These are phyloP conservation scores for Casaregolazyma suthepensis DNA, from an alignment of 1,139 yeast genomes.

Conservation along the genomic window DNA sequence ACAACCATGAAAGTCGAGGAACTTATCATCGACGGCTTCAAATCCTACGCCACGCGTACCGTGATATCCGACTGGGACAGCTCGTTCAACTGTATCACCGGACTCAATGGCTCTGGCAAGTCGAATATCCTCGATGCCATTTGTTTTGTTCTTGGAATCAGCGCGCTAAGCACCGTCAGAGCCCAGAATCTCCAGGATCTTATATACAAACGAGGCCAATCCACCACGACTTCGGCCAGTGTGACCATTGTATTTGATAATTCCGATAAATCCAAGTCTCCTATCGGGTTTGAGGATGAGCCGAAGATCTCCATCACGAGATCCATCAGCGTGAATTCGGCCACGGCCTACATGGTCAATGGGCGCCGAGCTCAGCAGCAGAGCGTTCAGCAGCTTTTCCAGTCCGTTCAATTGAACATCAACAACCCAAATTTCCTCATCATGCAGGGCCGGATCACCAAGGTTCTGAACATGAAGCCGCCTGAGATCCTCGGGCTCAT, in stretches of 20 bases:
- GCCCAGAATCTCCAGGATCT: constrained; percentile 91
- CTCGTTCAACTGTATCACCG: constrained; percentile 96
- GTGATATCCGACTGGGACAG: constrained; percentile 95
- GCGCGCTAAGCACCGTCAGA: constrained; percentile 88
- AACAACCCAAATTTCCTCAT: constrained; percentile 95
- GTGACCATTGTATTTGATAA: constrained; percentile 95
- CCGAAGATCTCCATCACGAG: constrained; percentile 86
- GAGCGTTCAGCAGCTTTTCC: constrained; percentile 83
- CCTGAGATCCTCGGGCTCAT: constrained; percentile 80
- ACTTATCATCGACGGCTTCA: constrained; percentile 93
- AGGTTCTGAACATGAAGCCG: constrained; percentile 94
- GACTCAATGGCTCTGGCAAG: constrained; percentile 95
- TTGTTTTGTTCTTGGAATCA: constrained; percentile 95
- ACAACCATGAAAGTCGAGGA: constrained; percentile 82
- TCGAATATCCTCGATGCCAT: constrained; percentile 94
- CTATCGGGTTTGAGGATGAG: constrained; percentile 80
- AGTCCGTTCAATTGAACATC: constrained; percentile 90
- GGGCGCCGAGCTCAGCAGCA: constrained; percentile 97
- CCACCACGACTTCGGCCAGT: constrained; percentile 95
- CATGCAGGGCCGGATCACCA: constrained; percentile 98
- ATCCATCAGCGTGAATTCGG: constrained; percentile 86
- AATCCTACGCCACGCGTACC: constrained; percentile 95
- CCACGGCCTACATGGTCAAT: constrained; percentile 85
- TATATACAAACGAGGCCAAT: constrained; percentile 95
- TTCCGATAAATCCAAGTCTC: constrained; percentile 64